Base-by-base conservation (phyloP, 345 rosid genomes). In the Acer saccharum region DNA sequence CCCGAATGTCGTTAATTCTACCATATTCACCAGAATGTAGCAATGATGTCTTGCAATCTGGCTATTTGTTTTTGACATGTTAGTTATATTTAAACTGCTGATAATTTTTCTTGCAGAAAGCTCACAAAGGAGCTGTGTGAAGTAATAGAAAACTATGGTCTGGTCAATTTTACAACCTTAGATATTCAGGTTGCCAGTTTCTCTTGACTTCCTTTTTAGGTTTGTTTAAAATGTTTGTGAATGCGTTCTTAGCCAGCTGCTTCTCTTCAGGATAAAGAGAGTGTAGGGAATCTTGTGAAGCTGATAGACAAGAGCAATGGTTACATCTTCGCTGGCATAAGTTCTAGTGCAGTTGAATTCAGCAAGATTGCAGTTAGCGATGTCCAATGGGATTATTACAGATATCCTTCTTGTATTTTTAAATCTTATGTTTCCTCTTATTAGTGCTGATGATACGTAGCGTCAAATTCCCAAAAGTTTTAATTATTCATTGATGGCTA, bases 231-330 rank as follows among this genome's bases (percentile, higher is more conserved):
- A 18, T 77, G 63, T 61, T 73, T 78, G 41, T 62, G 3, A 66
- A 69, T 43, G n/a, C 50, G 20, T 72, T 57, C 60, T 73, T 57
- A 63, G 58, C 23, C 13, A 27, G 65, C 63, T 50, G 48, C 18
- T 66, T 44, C 68, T 71, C 81, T 82, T 65, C 85, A 92, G 98
- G 98, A 96, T 76, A 96, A 92, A 82, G 95, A 90, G 74, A 91
- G 98, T 81, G 98, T 91, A 18, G 98, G 89, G 64, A 81, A 88
- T 71, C 92, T 91, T 46, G 95, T 94, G 84, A 94, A 90, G 86
- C 86, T 88, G 79, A 91, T 92, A 71, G 98, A 91, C 85, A 89
- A 89, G 87, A 87, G 83, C 87, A 96, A 96, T 72, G 98, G 98
- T 52, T 96, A 89, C 82, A 85, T 96, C 72, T 96, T 94, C 85